Base-by-base conservation (phyloP, 306 rosid species). In the Citrullus amarus region DNA sequence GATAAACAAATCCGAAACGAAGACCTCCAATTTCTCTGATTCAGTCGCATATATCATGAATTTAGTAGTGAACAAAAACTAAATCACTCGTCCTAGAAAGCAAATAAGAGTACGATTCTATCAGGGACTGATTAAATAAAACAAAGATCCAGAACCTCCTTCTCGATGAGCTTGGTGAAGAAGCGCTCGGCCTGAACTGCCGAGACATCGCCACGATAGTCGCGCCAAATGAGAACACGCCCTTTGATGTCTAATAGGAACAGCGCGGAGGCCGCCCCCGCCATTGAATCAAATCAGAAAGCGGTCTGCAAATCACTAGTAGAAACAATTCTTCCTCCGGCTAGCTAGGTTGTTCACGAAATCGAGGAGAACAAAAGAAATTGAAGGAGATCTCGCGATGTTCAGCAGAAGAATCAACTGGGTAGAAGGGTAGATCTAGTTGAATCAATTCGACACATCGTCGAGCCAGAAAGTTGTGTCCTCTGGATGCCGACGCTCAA, bases 191-290 rank as follows among this genome's bases (percentile, higher is more conserved):
- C 97, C 82, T 92, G 97, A 61, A 83, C 86, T 61, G 99, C 88
- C 34, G 99, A 81, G 83, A 96, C 99, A 81, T 96, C 99, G 82
- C 99, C 99, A 16, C 99, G 99, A 81, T 91, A 96, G 80, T 96
- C 98, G 73, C 99, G 99, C 96, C 96, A 96, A 84, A 96, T 91
- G 82, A 96, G 96, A 83, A 96, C 97, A 85, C 98, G 99, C 84
- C 99, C 99, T 87, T 96, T 96, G 91, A 96, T 92, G 86, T 96
- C 99, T 39, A 96, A 91, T 28, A 96, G 93, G 90, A 96, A 96
- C 70, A 96, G 91, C 85, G 98, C 98, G 79, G 99, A 96, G 78
- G 88, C 97, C 58, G 99, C 99, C 81, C 99, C 99, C 63, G 99
- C 84, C 99, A 96, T 96, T 8, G 69, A 65, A 76, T 32, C 18